Percentiles rank a stretch among this genome's conserved stretches.
phyloP scores from a whole-genome alignment of 2,329 filamentous ascomycete species.

The Pseudogymnoascus sp. region DNA sequence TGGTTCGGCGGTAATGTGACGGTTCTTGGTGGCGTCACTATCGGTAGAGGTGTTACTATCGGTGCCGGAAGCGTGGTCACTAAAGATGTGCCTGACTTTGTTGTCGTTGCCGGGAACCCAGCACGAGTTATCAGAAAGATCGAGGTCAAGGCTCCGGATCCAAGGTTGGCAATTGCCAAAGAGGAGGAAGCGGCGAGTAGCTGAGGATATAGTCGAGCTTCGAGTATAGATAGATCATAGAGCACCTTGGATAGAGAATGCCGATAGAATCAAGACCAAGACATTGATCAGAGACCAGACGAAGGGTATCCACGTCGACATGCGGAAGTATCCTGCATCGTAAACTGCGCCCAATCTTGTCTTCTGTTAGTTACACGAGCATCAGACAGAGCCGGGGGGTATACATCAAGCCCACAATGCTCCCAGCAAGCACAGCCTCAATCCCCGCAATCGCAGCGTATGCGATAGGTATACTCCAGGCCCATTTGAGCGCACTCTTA shows the following conservation, averaged over 20 bases:
- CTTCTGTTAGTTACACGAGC: neutral
- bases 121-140: slow-evolving; percentile 46
- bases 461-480: slow-evolving; percentile 51
- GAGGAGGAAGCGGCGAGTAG: neutral
- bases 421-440: slow-evolving; percentile 58
- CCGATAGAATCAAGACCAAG: slow-evolving; percentile 58
- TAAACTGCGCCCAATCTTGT: slow-evolving; percentile 55
- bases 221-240: slow-evolving; percentile 35
- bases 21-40: slow-evolving; percentile 68
- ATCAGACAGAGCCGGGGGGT: slow-evolving; percentile 20
- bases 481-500: slow-evolving; percentile 27
- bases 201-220: neutral
- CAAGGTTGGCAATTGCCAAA: slow-evolving; percentile 12
- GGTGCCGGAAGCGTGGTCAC: slow-evolving; percentile 81
- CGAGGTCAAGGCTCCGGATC: slow-evolving; percentile 27
- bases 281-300: slow-evolving; percentile 62
- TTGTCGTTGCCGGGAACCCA: slow-evolving; percentile 59
- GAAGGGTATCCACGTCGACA: slow-evolving; percentile 69
- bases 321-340: slow-evolving; percentile 58
- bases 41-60: slow-evolving; percentile 65
- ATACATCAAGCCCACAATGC: slow-evolving; percentile 58
- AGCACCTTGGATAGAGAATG: slow-evolving; percentile 63
- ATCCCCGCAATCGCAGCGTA: slow-evolving; percentile 53
- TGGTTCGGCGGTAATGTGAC: slow-evolving; percentile 67
- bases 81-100: slow-evolving; percentile 59